phyloP scores from a whole-genome alignment of 805 yeast species.

The Diddensiella transvaalensis region DNA sequence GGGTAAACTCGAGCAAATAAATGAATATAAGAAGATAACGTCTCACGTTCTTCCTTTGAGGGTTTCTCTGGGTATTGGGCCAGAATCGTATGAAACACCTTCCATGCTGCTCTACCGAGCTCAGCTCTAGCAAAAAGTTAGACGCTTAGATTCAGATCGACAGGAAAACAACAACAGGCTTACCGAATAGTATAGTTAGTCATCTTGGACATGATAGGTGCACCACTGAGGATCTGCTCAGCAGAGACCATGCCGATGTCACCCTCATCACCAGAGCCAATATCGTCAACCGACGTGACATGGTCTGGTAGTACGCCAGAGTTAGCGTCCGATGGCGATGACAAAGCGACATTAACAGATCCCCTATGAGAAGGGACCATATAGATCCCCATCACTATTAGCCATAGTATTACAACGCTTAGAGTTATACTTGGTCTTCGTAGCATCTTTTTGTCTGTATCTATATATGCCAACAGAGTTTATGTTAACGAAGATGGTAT shows the following conservation, averaged over 20 bases:
- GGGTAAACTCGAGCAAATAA: constrained; percentile 92
- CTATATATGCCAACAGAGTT: no score
- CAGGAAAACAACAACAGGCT: background rate
- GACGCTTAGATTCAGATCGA: constrained; percentile 7
- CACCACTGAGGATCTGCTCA: constrained; percentile 23
- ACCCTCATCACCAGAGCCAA: background rate
- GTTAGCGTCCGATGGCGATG: background rate
- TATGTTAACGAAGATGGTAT: no score
- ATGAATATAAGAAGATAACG: constrained; percentile 60
- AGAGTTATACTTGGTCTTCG: constrained; percentile 3
- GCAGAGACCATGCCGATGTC: background rate
- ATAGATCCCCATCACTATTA: background rate
- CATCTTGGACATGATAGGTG: constrained; percentile 90
- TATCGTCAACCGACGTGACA: constrained; percentile 7
- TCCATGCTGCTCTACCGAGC: constrained; percentile 91
- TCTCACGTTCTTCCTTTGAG: constrained; percentile 53
- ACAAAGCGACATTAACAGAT: background rate
- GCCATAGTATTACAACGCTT: background rate
- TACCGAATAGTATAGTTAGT: constrained; percentile 68
- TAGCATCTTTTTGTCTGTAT: background rate
- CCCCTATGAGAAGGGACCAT: background rate
- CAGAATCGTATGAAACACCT: constrained; percentile 80
- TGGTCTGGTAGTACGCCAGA: background rate
- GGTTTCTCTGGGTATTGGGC: constrained; percentile 92
- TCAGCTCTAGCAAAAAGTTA: constrained; percentile 48